These are phyloP conservation scores for Coprinopsis marcescibilis DNA, from an alignment of 768 basidiomycete genomes.

Conservation along the genomic window DNA sequence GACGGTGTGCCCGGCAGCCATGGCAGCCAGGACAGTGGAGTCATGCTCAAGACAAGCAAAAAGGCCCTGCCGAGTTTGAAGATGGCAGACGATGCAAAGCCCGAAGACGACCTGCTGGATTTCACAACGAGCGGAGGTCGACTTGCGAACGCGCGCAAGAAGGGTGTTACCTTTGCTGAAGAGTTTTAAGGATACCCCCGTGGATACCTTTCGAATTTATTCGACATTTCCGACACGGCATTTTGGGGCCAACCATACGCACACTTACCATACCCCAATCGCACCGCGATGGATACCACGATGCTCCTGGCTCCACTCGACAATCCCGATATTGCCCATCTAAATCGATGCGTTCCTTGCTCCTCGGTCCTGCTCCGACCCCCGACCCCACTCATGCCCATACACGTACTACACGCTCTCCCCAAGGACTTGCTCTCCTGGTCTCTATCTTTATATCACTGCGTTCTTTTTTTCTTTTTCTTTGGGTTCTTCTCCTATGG, in stretches of 20 bases:
- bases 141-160: slow-evolving; percentile 54
- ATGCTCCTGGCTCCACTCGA: too few relatives aligned
- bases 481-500: background rate
- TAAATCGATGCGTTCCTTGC: too few relatives aligned
- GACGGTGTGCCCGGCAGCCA: background rate
- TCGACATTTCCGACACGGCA: too few relatives aligned
- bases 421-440: background rate
- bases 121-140: slow-evolving; percentile 58
- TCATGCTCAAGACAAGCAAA: background rate
- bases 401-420: background rate
- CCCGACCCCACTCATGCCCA: too few relatives aligned
- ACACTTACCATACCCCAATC: too few relatives aligned
- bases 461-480: background rate
- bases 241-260: too few relatives aligned
- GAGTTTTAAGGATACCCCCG: too few relatives aligned
- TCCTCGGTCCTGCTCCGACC: too few relatives aligned
- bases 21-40: slow-evolving; percentile 2
- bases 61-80: slow-evolving; percentile 45
- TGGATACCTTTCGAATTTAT: too few relatives aligned
- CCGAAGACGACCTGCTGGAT: slow-evolving; percentile 78
- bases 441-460: background rate
- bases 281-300: too few relatives aligned
- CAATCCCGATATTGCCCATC: too few relatives aligned
- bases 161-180: too few relatives aligned
- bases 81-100: slow-evolving; percentile 34